Evolutionary conservation across 257 asterid species (phyloP), one percentile per base, ranked within the genome.

Genomic region (Schizonepeta tenuifolia): DNA sequence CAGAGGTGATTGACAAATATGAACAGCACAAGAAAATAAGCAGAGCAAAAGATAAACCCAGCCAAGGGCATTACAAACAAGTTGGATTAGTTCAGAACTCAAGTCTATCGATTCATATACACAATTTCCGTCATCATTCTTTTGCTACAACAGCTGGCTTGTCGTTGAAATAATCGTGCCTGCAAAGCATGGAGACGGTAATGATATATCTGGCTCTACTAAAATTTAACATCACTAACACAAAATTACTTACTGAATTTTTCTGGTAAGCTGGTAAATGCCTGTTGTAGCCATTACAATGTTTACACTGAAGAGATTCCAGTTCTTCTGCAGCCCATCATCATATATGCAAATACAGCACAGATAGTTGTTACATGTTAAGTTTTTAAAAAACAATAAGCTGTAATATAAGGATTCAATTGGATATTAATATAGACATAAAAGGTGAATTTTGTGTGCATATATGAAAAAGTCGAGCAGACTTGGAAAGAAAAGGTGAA

Each of bases 251-350:
- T 49, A 88, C 98, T 76, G 67, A 18, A 93, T 90, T 75, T 93
- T 93, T 49, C 97, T 82, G 44, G 85, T 62, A 46, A 93, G 93
- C 76, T 93, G 98, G 79, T 93, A 93, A 65, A 93, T 73, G 79
- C 98, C 98, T 0, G 98, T 93, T 31, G 89, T 84, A 12, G 95
- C 98, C 97, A 90, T 93, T 40, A 90, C 98, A 65, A 90, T 75
- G 80, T 88, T 93, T 55, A 93, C 98, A 50, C 96, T 90, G 57
- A 93, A 84, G 51, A 93, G 98, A 64, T 93, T 93, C 97, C 97
- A 93, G 79, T 93, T 93, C 55, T 86, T 93, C 98, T 93, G 98
- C 89, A 88, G 63, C 26, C 53, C 82, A 84, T 11, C 22, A 40
- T 40, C 46, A 43, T 40, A n/a, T 57, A 14, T 18, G 17, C 35